Conservation (phyloP, 495 filamentous ascomycete species). For the Tuber microsphaerosporum region DNA sequence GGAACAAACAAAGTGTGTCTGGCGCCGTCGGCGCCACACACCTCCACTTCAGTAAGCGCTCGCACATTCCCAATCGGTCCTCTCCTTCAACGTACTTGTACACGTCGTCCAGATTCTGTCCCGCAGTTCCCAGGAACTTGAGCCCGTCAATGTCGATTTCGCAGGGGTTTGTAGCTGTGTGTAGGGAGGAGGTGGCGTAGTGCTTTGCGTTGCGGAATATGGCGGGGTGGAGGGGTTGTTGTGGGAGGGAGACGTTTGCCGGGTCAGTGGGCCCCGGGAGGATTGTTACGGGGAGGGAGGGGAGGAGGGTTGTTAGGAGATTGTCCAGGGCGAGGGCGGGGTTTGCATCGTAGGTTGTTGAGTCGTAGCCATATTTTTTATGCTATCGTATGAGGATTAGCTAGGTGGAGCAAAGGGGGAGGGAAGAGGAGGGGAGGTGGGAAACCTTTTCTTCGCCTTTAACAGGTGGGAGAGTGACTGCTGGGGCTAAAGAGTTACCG, state of each 20-base stretch:
- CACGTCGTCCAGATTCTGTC: slow-evolving; percentile 89
- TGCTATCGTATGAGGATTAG: slow-evolving; percentile 14
- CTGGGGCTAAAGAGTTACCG: slow-evolving; percentile 72
- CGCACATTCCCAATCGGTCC: slow-evolving; percentile 76
- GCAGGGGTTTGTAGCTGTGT: slow-evolving; percentile 89
- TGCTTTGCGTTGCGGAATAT: slow-evolving; percentile 61
- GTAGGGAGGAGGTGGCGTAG: slow-evolving; percentile 61
- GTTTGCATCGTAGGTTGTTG: slow-evolving; percentile 71
- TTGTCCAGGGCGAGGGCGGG: slow-evolving; percentile 76
- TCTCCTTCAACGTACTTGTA: slow-evolving; percentile 78
- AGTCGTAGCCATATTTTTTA: slow-evolving; percentile 95
- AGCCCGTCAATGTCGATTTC: slow-evolving; percentile 81
- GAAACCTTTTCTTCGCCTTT: slow-evolving; percentile 30
- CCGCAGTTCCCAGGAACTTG: slow-evolving; percentile 73
- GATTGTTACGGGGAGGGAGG: slow-evolving; percentile 71
- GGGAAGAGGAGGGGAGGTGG: neutral
- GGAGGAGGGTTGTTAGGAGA: slow-evolving; percentile 72
- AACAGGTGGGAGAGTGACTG: slow-evolving; percentile 43
- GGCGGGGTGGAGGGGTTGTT: slow-evolving; percentile 64
- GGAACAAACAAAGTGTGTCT: slow-evolving; percentile 79
- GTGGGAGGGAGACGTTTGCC: slow-evolving; percentile 57
- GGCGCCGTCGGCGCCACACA: slow-evolving; percentile 90
- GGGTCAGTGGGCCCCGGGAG: slow-evolving; percentile 70
- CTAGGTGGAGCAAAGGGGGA: neutral
- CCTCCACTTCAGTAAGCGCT: slow-evolving; percentile 83